Evolutionary conservation across 1,284 basidiomycete genomes (phyloP).

Genomic region (Takashimella koratensis): DNA sequence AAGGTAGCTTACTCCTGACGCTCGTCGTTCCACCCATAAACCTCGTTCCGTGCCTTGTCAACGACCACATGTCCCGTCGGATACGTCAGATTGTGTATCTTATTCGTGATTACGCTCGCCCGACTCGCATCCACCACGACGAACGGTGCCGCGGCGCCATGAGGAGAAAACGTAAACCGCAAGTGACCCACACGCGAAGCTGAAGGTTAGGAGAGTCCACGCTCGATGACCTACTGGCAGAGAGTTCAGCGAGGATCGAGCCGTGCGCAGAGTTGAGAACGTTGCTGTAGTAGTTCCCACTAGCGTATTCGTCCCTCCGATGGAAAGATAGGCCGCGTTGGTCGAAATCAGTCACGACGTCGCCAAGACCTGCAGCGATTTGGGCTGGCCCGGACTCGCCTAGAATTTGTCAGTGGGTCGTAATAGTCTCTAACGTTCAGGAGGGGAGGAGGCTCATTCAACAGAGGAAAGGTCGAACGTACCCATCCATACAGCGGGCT

Average conservation of each 20-base stretch:
- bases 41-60: constrained; percentile 54
- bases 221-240: constrained; percentile 57
- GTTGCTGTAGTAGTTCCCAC: constrained; percentile 65
- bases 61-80: constrained; percentile 61
- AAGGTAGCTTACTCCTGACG: constrained; percentile 67
- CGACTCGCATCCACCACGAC: constrained; percentile 69
- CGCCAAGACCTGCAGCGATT: constrained; percentile 60
- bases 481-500: constrained; percentile 89
- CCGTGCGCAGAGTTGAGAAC: constrained; percentile 58
- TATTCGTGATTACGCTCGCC: constrained; percentile 58
- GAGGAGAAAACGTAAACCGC: constrained; percentile 62
- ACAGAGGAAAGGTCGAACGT: constrained; percentile 13
- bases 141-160: constrained; percentile 53
- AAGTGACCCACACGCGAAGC: constrained; percentile 75
- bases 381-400: constrained; percentile 64
- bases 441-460: too few species aligned
- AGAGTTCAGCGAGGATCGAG: constrained; percentile 61
- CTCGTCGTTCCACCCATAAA: constrained; percentile 68
- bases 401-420: neutral
- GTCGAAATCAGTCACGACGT: constrained; percentile 57
- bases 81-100: constrained; percentile 56
- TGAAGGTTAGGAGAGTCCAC: constrained; percentile 30
- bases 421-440: too few species aligned
- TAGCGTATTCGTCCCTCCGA: constrained; percentile 60
- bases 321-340: constrained; percentile 60